Base-by-base conservation (phyloP, 2,329 filamentous ascomycete species). In the Emmonsiellopsis sp. region DNA sequence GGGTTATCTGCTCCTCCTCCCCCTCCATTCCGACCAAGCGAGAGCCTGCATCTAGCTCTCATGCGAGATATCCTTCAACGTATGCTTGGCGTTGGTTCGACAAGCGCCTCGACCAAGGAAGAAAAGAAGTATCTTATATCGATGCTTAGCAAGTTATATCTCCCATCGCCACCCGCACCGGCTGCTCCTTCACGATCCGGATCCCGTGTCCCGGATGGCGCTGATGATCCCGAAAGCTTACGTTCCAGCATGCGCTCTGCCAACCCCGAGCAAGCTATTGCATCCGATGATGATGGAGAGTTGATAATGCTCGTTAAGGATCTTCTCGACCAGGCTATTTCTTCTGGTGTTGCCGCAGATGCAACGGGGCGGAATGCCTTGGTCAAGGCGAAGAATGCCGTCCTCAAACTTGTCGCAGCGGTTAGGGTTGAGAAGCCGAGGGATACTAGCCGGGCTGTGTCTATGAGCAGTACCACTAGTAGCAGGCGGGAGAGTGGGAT, bases 91-190 rank as follows among this genome's bases (percentile, higher is more conserved):
- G 61, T 72, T 40, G 71, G 62, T 48, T 53, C 50, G 2, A 57
- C 61, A 11, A 68, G 66, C 53, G 68, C 67, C 9, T 69, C 68
- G 54, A 65, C 66, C 6, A 66, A 87, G 67, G 90, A 95, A 59
- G 91, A 96, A 70, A 89, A 87, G 73, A 96, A 94, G 67, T 79
- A 85, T 1, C 74, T 93, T 8, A 83, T 88, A 31, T 80, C 84
- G 0, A 80, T 96, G 47, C 79, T 97, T 1, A 83, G 83, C 59
- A 97, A 96, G 70, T 76, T 96, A 1, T 83, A 91, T 65, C 79
- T 97, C 47, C 84, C 85, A 1, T 79, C 88, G 0, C 76, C 85
- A 1, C 83, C 56, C 73, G 80, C 58, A 74, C 78, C 40, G 64
- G 82, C 37, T 83, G 85, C 67, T 73, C 77, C 34, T 75, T 67